phyloP scores from a whole-genome alignment of 371 early-diverging fungal genomes.

The Phascolomyces articulosus region DNA sequence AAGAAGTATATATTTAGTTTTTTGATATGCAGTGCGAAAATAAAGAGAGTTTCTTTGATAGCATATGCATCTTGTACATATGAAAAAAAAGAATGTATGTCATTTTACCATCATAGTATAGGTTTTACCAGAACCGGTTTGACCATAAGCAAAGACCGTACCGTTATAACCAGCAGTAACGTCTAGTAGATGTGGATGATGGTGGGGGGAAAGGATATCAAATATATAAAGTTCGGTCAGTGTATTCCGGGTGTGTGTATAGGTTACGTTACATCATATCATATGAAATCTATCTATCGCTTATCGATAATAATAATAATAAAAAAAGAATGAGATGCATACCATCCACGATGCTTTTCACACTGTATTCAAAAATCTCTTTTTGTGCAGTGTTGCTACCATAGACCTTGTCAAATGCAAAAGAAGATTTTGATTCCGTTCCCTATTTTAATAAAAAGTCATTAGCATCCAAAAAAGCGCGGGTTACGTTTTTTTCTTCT shows the following conservation, averaged over 20 bases:
- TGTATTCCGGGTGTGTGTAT: constrained; percentile 5
- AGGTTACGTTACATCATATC: too few species aligned
- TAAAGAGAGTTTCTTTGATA: too few species aligned
- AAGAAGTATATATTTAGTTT: not conserved
- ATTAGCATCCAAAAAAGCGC: too few species aligned
- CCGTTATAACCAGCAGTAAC: constrained; percentile 92
- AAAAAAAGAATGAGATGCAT: constrained; percentile 16
- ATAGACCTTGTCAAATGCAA: constrained; percentile 91
- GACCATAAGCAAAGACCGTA: constrained; percentile 99
- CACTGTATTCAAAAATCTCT: constrained; percentile 88
- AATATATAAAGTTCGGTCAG: not conserved
- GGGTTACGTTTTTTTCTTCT: too few species aligned
- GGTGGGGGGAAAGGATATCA: not conserved
- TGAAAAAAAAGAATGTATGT: too few species aligned
- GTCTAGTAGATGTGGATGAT: constrained; percentile 38
- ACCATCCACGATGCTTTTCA: constrained; percentile 92
- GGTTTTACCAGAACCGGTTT: constrained; percentile 99
- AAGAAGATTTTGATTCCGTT: constrained; percentile 79
- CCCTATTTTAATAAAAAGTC: constrained; percentile 54
- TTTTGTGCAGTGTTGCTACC: constrained; percentile 82
- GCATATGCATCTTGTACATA: too few species aligned
- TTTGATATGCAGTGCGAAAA: too few species aligned
- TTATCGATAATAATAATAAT: not conserved
- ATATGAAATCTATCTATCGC: not conserved
- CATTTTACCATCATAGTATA: constrained; percentile 97